phyloP scores from a whole-genome alignment of 176 grass and related monocot genomes.

The Oryza glaberrima region DNA sequence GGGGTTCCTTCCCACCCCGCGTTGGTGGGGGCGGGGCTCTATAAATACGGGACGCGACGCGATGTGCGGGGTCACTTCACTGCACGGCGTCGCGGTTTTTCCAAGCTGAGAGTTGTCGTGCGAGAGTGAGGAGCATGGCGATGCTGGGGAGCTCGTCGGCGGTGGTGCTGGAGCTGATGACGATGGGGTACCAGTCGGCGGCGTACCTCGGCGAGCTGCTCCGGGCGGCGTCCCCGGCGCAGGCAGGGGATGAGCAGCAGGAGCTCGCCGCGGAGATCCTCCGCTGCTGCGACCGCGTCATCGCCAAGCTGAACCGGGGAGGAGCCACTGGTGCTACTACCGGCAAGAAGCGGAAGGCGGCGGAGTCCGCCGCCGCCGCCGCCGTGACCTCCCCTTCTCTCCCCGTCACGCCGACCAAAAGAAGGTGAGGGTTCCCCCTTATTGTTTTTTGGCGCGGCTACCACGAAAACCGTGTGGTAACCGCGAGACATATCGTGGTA shows the following conservation, averaged over 20 bases:
- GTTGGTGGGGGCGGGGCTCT: not conserved
- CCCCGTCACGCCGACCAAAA: not conserved
- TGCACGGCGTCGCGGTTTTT: no score
- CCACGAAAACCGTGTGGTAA: no score
- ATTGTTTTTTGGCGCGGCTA: no score
- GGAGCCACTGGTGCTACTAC: not conserved
- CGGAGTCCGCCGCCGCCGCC: not conserved
- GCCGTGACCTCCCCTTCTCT: not conserved
- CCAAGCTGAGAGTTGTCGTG: not conserved
- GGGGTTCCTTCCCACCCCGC: not conserved
- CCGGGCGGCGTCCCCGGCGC: constrained; percentile 4
- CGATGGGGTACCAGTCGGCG: constrained; percentile 50
- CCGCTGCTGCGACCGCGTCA: constrained; percentile 51
- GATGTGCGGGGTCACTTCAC: not conserved
- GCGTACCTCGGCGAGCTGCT: constrained; percentile 46
- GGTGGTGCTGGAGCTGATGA: constrained; percentile 57
- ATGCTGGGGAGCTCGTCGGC: constrained; percentile 18
- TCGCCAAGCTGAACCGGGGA: constrained; percentile 16
- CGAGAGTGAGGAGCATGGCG: constrained; percentile 4
- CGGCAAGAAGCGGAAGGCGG: constrained; percentile 38
- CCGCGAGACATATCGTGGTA: no score
- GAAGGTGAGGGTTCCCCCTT: constrained; percentile 9
- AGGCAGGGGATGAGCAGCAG: constrained; percentile 1
- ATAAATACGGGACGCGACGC: not conserved
- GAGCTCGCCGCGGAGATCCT: constrained; percentile 55